Conservation (phyloP, 2,329 filamentous ascomycete species). For the Byssoonygena ceratinophila region DNA sequence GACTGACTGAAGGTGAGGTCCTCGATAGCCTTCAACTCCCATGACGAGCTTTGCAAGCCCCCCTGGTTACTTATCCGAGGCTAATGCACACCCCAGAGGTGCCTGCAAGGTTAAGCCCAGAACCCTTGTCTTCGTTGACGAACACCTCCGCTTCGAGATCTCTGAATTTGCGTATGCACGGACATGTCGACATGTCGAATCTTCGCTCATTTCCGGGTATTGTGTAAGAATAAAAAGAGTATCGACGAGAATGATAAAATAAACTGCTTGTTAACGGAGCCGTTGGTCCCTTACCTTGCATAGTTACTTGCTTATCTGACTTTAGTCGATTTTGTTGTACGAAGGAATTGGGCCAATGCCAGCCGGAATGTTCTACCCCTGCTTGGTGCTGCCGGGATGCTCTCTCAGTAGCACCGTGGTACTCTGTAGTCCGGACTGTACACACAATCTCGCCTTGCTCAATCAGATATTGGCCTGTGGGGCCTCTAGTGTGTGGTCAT, state of each 20-base stretch:
- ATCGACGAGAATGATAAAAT: background rate
- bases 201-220: background rate
- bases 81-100: constrained; percentile 6
- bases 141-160: constrained; percentile 1
- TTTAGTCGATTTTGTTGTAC: background rate
- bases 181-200: background rate
- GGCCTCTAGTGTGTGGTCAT: constrained; percentile 15
- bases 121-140: constrained; percentile 6
- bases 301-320: background rate
- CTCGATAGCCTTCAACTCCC: background rate
- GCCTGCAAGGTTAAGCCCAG: constrained; percentile 1
- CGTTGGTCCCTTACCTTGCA: background rate
- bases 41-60: background rate
- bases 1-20: background rate
- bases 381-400: background rate
- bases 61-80: constrained; percentile 8
- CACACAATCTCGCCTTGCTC: background rate
- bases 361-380: background rate
- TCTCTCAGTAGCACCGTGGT: background rate
- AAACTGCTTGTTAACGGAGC: background rate
- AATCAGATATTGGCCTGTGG: constrained; percentile 6
- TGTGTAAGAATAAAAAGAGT: background rate
- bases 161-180: background rate
- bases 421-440: no score
- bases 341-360: background rate